phyloP scores from a whole-genome alignment of 805 yeast species.

The Candida incommunis region DNA sequence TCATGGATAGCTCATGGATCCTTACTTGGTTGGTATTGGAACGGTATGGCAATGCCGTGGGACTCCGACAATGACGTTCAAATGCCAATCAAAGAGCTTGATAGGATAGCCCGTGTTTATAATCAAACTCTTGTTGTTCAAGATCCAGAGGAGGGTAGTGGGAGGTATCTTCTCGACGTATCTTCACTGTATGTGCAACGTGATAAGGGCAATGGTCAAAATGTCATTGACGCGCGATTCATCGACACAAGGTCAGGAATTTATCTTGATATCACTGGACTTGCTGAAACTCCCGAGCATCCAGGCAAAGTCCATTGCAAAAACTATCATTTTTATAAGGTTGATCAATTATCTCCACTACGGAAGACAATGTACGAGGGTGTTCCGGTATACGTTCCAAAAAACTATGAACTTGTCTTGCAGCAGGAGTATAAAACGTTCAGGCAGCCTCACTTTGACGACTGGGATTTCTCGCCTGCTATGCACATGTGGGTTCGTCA shows the following conservation, averaged over 20 bases:
- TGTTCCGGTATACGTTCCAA: constrained; percentile 32
- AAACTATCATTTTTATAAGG: constrained; percentile 39
- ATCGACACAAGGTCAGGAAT: constrained; percentile 47
- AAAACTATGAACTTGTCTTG: constrained; percentile 22
- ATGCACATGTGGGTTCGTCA: not conserved
- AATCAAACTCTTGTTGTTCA: constrained; percentile 32
- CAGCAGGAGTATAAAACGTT: constrained; percentile 23
- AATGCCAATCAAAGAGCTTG: constrained; percentile 34
- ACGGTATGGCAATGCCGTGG: constrained; percentile 40
- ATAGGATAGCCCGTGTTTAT: constrained; percentile 31
- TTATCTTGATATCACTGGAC: constrained; percentile 45
- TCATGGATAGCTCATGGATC: constrained; percentile 39
- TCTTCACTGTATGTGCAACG: constrained; percentile 37
- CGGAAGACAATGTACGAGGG: constrained; percentile 47
- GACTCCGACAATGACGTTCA: constrained; percentile 37
- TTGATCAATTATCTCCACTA: constrained; percentile 39
- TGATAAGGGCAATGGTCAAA: constrained; percentile 32
- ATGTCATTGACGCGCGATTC: constrained; percentile 40
- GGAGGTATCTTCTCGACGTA: constrained; percentile 33
- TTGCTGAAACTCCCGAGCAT: constrained; percentile 17
- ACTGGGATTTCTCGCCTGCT: constrained; percentile 6
- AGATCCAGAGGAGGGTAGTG: constrained; percentile 32
- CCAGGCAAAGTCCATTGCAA: constrained; percentile 30
- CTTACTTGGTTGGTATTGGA: constrained; percentile 34
- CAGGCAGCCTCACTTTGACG: constrained; percentile 12